Conservation (phyloP, 768 basidiomycete species). For the Harrya chromipes region DNA sequence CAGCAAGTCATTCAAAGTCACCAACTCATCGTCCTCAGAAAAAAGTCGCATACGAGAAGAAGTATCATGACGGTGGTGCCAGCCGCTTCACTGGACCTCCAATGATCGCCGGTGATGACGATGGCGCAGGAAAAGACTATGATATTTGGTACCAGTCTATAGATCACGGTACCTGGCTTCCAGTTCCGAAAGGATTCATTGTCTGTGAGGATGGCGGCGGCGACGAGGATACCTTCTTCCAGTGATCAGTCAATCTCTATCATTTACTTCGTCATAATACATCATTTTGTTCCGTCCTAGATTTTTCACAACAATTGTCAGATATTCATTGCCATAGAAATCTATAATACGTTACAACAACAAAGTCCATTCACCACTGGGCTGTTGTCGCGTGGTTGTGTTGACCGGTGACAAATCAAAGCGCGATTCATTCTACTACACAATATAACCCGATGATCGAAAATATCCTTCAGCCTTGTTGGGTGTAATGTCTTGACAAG, state of each 20-base stretch:
- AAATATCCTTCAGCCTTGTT: slow-evolving; percentile 9
- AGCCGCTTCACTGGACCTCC: neutral
- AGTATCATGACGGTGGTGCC: slow-evolving; percentile 1
- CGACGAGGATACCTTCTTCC: neutral
- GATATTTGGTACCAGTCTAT: neutral
- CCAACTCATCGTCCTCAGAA: neutral
- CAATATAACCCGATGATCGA: neutral
- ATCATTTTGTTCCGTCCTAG: too few species aligned
- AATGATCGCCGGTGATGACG: neutral
- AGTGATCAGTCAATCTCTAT: too few species aligned
- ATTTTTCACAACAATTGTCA: too few species aligned
- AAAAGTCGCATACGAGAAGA: neutral
- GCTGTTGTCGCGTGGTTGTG: too few species aligned
- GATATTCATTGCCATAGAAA: too few species aligned
- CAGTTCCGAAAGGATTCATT: neutral
- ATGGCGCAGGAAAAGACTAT: neutral
- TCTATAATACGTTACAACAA: too few species aligned
- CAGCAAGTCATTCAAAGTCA: too few species aligned
- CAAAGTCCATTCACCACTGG: too few species aligned
- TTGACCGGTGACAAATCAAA: too few species aligned
- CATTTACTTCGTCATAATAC: too few species aligned
- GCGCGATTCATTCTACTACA: too few species aligned
- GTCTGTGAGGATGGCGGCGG: neutral
- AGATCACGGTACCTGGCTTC: neutral
- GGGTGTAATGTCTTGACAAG: slow-evolving; percentile 1